Evolutionary conservation across 768 basidiomycete species (phyloP), one percentile per base, ranked within the genome.

Genomic region (Boletus rubescentipes): DNA sequence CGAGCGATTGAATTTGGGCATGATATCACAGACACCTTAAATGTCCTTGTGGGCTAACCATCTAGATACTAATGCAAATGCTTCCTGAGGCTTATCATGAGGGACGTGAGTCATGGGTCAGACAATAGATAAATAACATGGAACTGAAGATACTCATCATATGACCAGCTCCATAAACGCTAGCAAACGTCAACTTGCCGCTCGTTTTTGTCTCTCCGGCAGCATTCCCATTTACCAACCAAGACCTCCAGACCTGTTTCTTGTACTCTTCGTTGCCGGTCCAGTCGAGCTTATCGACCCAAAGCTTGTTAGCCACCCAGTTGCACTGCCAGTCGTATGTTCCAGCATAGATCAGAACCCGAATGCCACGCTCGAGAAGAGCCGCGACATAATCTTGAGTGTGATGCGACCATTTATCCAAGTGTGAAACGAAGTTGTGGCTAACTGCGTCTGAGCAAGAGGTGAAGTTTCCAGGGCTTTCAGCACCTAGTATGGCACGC

Each of bases 131-230:
- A 50, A 47, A 58, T 46, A 35, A 57, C 54, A 60, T 40, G 37
- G 3, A 18, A 18, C 38, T 30, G 31, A 50, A 54, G 46, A 20
- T 34, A 66, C 74, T 61, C 37, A 85, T 86, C 85, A 87, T 86
- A 72, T 91, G 89, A n/a, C 89, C 89, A 29, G 87, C 89, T 5
- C 78, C 85, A 41, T 77, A 69, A 35, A 89, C 70, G 0, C 82
- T 87, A 15, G 79, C 81, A 64, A 84, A 88, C 35, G 85, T 87
- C 51, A 92, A 69, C 18, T 79, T 78, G 8, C 77, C 79, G 34
- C 75, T 75, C 30, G 70, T 75, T 68, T 84, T 82, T 40, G 79
- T 82, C 63, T 75, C 73, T 5, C 87, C 87, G 0, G 79, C 87
- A 39, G 68, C 67, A 49, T 75, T 60, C 11, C 80, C 82, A 55